Conservation (phyloP, 176 grass and related monocot genomes). For the Areca catechu region DNA sequence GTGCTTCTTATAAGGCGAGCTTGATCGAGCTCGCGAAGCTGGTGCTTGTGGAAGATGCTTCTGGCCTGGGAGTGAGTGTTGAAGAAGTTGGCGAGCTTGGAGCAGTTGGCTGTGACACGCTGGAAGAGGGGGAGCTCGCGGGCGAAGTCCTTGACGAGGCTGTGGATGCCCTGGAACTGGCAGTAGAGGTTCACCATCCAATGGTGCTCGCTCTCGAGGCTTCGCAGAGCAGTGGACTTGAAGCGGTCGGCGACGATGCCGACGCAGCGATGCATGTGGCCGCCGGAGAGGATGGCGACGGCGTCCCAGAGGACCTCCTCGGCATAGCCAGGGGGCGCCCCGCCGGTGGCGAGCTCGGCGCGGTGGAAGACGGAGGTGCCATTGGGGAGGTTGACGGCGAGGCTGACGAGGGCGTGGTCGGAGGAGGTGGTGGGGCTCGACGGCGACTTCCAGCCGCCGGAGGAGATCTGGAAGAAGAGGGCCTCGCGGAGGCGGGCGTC, state of each 20-base stretch:
- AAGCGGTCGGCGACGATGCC: constrained; percentile 86
- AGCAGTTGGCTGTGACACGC: constrained; percentile 34
- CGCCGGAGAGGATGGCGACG: constrained; percentile 25
- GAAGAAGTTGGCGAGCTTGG: constrained; percentile 59
- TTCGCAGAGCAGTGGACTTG: constrained; percentile 45
- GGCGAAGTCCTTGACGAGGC: constrained; percentile 45
- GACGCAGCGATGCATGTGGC: constrained; percentile 37
- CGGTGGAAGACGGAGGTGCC: constrained; percentile 8
- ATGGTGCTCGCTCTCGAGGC: constrained; percentile 56
- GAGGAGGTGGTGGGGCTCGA: not conserved
- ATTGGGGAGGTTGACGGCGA: constrained; percentile 28
- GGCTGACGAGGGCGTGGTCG: constrained; percentile 13
- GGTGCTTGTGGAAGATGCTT: constrained; percentile 51
- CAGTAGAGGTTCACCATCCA: constrained; percentile 85
- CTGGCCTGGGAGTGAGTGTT: constrained; percentile 39
- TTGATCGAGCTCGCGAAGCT: constrained; percentile 49
- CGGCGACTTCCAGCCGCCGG: constrained; percentile 41
- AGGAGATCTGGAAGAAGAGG: constrained; percentile 77
- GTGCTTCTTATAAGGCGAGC: constrained; percentile 20
- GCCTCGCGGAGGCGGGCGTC: constrained; percentile 60
- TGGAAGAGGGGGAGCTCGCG: constrained; percentile 52
- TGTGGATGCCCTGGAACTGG: constrained; percentile 39
- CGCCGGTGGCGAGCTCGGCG: not conserved
- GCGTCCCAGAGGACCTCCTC: constrained; percentile 31
- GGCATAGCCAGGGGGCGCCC: constrained; percentile 39